Conservation (phyloP, 2,329 filamentous ascomycete species). For the Xylariales sp. region DNA sequence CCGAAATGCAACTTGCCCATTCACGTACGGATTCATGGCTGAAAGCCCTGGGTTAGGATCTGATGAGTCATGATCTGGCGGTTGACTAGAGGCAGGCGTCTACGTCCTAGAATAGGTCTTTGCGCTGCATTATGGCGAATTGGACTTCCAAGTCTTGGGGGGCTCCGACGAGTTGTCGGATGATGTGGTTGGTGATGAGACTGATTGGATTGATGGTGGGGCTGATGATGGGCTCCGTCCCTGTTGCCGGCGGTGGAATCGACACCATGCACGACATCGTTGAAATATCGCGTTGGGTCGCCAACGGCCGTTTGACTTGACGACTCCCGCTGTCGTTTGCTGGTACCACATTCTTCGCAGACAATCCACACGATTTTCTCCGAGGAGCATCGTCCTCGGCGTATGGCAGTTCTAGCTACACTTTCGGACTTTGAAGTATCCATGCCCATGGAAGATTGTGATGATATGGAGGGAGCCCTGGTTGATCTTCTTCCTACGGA, state of each 20-base stretch:
- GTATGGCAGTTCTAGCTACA: constrained; percentile 42
- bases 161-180: constrained; percentile 31
- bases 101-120: constrained; percentile 43
- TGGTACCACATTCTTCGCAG: constrained; percentile 50
- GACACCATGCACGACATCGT: constrained; percentile 43
- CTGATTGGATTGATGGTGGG: constrained; percentile 13
- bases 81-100: constrained; percentile 46
- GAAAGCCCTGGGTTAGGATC: constrained; percentile 48
- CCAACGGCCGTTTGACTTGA: constrained; percentile 39
- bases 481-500: constrained; percentile 40
- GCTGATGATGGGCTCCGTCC: constrained; percentile 37
- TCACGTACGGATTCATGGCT: constrained; percentile 37
- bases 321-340: constrained; percentile 44
- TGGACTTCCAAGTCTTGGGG: constrained; percentile 33
- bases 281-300: constrained; percentile 50
- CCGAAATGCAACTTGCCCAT: neutral
- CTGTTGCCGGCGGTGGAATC: constrained; percentile 19
- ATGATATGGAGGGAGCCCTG: constrained; percentile 44
- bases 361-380: constrained; percentile 50
- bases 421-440: constrained; percentile 42
- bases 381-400: constrained; percentile 41
- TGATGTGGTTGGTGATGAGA: constrained; percentile 25
- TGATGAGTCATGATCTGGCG: constrained; percentile 50
- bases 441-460: constrained; percentile 44
- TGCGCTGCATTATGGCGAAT: constrained; percentile 37